A percentile compares a stretch with the other conserved stretches of the same genome.
These are phyloP conservation scores for Leishmania tropica DNA, from an alignment of 208 protist genomes.

Conservation along the genomic window DNA sequence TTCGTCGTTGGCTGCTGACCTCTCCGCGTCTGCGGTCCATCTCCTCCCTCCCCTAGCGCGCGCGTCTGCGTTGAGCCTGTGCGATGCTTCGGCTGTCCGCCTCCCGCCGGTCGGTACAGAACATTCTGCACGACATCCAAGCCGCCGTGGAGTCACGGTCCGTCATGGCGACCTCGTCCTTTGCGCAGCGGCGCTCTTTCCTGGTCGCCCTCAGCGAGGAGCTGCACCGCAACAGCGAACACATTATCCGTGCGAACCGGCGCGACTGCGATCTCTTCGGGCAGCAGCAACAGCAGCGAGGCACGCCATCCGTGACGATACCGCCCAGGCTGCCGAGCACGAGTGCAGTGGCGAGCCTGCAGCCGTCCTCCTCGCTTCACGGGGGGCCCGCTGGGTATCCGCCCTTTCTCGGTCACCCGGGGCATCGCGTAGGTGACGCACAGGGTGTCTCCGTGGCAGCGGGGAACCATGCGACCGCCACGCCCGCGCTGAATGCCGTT, in stretches of 20 bases:
- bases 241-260: slow-evolving; percentile 47
- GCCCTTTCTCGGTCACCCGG: not conserved
- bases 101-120: slow-evolving; percentile 7
- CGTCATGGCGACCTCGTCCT: slow-evolving; percentile 33
- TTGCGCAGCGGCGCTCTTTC: slow-evolving; percentile 52
- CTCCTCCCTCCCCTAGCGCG: not conserved
- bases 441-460: not conserved
- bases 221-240: slow-evolving; percentile 28
- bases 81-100: slow-evolving; percentile 14
- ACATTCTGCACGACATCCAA: slow-evolving; percentile 56
- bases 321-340: slow-evolving; percentile 23
- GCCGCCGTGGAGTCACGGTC: slow-evolving; percentile 45
- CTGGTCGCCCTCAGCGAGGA: slow-evolving; percentile 42
- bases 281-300: slow-evolving; percentile 41
- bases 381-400: not conserved
- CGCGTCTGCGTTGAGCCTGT: not conserved
- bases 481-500: not conserved
- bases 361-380: not conserved
- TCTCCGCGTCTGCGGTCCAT: not conserved
- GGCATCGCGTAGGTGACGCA: slow-evolving; percentile 3
- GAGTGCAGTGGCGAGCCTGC: not conserved
- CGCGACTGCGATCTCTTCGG: slow-evolving; percentile 52
- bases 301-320: slow-evolving; percentile 28
- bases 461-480: not conserved
- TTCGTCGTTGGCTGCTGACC: not conserved